Evolutionary conservation across 306 rosid species (phyloP), one percentile per base, ranked within the genome.

Genomic region (Sicyos edulis): DNA sequence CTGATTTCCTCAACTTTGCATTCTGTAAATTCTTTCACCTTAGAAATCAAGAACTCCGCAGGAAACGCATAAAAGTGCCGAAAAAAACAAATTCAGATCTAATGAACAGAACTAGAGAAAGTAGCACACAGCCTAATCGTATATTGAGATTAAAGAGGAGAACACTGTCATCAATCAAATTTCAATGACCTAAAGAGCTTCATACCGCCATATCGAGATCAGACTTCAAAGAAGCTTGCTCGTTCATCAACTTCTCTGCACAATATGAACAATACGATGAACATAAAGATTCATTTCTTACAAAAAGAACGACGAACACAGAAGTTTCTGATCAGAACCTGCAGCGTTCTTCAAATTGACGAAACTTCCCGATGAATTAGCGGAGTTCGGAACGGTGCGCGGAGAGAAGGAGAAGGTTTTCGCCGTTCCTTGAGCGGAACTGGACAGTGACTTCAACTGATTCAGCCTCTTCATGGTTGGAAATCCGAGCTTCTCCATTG

Each of bases 151-250:
- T 21, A 44, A 66, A 66, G 13, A 21, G 5, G 37, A 54, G 44
- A 66, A 32, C 13, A 8, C 20, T 47, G 15, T 15, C 13, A 67
- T 67, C 32, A 32, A 47, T 37, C 72, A n/a, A 67, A 66, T 13
- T 67, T 44, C 11, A 42, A 19, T 42, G n/a, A 42, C 37, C 72
- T 80, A 69, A 19, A 11, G 55, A 78, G 64, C 63, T 68, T 64
- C 79, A 14, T 82, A 90, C 98, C 89, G 92, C 95, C 80, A 86
- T 89, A 71, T 93, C 96, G 70, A 93, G 92, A 75, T 91, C 92
- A 19, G 95, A 84, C 86, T 88, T 91, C 77, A 83, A 85, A 12
- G 95, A 88, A 75, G 95, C 96, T 83, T 91, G 97, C 61, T 93
- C 96, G 71, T 88, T 93, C 78, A 93, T 85, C 77, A 91, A 73